phyloP scores from a whole-genome alignment of 306 rosid species.

The Amphicarpaea edgeworthii region DNA sequence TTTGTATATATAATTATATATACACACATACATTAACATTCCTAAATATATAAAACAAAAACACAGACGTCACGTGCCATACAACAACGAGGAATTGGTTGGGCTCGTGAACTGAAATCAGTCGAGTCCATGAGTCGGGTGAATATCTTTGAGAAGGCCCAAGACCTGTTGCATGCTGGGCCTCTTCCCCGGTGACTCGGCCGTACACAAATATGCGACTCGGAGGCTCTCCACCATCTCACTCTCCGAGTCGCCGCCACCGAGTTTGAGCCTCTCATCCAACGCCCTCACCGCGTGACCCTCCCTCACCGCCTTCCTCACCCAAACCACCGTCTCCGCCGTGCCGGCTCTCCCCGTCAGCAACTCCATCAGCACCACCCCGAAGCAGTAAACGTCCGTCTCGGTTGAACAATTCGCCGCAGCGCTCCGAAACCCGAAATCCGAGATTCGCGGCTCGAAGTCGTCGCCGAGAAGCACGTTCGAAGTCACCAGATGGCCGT shows the following conservation, averaged over 20 bases:
- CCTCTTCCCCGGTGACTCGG: slow-evolving; percentile 86
- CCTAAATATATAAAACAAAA: background rate
- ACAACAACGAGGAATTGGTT: background rate
- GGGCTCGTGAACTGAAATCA: slow-evolving; percentile 33
- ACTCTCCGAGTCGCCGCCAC: slow-evolving; percentile 56
- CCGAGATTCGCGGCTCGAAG: slow-evolving; percentile 81
- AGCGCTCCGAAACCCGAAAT: slow-evolving; percentile 66
- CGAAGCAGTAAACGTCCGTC: slow-evolving; percentile 92
- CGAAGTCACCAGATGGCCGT: slow-evolving; percentile 83
- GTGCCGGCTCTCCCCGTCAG: slow-evolving; percentile 79
- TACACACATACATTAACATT: slow-evolving; percentile 16
- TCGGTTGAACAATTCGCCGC: slow-evolving; percentile 51
- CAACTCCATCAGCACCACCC: slow-evolving; percentile 92
- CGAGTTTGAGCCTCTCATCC: slow-evolving; percentile 61
- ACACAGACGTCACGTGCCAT: slow-evolving; percentile 20
- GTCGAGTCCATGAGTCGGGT: slow-evolving; percentile 47
- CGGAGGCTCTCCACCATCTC: slow-evolving; percentile 91
- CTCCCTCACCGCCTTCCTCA: slow-evolving; percentile 84
- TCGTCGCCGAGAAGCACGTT: slow-evolving; percentile 73
- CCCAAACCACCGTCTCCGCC: slow-evolving; percentile 89
- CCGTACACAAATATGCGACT: slow-evolving; percentile 90
- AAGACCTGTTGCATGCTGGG: slow-evolving; percentile 90
- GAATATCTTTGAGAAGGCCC: slow-evolving; percentile 85
- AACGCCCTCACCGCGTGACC: slow-evolving; percentile 58
- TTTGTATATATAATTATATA: no score